Evolutionary conservation across 23 red algal species (phyloP), one percentile per base, ranked within the genome.

Genomic region (Gracilaria domingensis): DNA sequence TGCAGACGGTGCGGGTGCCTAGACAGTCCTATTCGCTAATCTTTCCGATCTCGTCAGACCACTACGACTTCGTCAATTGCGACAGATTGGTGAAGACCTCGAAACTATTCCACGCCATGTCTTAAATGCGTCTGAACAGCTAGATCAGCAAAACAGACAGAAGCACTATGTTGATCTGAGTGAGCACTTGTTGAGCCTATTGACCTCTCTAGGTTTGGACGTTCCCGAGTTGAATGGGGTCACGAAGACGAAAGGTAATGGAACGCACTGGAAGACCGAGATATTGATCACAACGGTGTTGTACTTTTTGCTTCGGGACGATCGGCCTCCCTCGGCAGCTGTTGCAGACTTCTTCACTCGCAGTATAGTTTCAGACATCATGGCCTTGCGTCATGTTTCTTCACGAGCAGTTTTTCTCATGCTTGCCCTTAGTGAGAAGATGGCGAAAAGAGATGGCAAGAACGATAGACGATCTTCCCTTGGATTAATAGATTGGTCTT

Each of bases 221-320:
- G 37, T 16, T 23, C 20, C 16, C 12, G 20, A 21, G 3, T 44
- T 36, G 39, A 44, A 44, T 25, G 35, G 45, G 21, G 33, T 18
- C 2, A 40, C 13, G 25, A 40, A 17, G n/a, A 17, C 20, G 35
- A 44, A 79, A 34, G 51, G 77, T n/a, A 88, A 80, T 35, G 87
- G 84, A 20, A 87, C 88, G 5, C 94, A 96, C 54, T 96, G 94
- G 94, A 74, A 82, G 60, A 76, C 90, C 8, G 81, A 96, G 48
- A 79, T 81, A 37, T 45, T 91, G 47, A 87, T 96, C 16, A 87
- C 94, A 33, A 85, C 88, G 30, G 74, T 87, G 26, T 58, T 96
- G 35, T 91, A 85, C 44, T 84, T 93, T 23, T 45, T 85, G 66
- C 70, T 96, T 21, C 80, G 94, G 55, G 83, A 76, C n/a, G 94